Evolutionary conservation across 805 yeast genomes (phyloP).

Genomic region (Kodamaea sagamina): DNA sequence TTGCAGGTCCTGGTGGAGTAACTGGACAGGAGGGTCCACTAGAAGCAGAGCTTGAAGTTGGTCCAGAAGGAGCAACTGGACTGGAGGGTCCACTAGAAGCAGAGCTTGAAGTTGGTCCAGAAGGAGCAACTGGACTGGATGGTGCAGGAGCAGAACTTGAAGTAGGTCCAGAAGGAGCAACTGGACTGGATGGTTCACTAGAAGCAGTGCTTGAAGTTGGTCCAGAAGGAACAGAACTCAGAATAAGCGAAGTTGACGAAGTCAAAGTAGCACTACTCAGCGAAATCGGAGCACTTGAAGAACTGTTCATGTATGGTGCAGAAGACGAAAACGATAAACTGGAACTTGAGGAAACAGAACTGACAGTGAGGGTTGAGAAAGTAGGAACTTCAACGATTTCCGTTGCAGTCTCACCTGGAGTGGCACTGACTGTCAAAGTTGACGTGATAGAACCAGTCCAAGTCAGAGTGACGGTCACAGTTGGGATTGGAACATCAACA

Average conservation of each 20-base stretch:
- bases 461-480: conserved; percentile 9
- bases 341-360: neutral
- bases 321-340: neutral
- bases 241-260: neutral
- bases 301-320: neutral
- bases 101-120: neutral
- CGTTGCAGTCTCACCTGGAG: conserved; percentile 15
- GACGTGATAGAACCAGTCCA: conserved; percentile 10
- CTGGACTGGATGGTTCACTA: conserved; percentile 1
- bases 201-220: neutral
- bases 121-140: conserved; percentile 2
- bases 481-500: conserved; percentile 17
- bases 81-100: too few relatives aligned
- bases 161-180: neutral
- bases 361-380: conserved; percentile 5
- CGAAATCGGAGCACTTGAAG: too few relatives aligned
- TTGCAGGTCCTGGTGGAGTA: neutral
- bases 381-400: conserved; percentile 17
- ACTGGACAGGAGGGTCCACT: neutral
- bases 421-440: conserved; percentile 17
- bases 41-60: neutral
- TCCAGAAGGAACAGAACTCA: neutral
- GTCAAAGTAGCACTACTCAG: too few relatives aligned
- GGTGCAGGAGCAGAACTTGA: neutral
- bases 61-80: conserved; percentile 4